Evolutionary conservation across 2,329 filamentous ascomycete genomes (phyloP), one percentile per base, ranked within the genome.

Genomic region (Diaporthe destruens): DNA sequence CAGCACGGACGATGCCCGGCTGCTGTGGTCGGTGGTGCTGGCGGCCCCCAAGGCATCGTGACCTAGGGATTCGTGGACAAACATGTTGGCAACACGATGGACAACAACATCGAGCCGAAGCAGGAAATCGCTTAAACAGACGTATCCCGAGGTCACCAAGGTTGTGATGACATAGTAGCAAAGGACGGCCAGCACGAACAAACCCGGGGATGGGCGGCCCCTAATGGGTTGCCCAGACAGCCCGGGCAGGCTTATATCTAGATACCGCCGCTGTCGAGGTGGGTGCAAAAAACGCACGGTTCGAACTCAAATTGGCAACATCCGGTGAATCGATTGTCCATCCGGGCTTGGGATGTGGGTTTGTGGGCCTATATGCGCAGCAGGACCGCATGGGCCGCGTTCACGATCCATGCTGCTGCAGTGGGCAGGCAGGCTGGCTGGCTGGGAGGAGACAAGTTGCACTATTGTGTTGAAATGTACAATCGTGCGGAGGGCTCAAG

Each of bases 241-340:
- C 20, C 14, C 20, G 44, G 61, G 44, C 44, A 65, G 3, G 44
- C 61, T 65, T 65, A 65, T 65, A 65, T 51, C 34, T 65, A 32
- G 34, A 25, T 20, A n/a, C 44, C 32, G 61, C 44, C 4, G 44
- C 18, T 32, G 23, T 12, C 11, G 34, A 56, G 44, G 44, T 16
- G 36, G 56, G 39, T 42, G 57, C 57, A 61, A 23, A 23, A 23
- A 7, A 47, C 39, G 61, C 47, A 53, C 61, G 47, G 61, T 39
- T 53, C 61, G 44, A 66, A 66, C 61, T 53, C 61, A 53, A 53
- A 63, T 18, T 66, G 61, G 61, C 44, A 66, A 66, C 61, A 66
- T 66, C 61, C 47, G 61, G 51, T 65, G 44, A 32, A 18, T 61
- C n/a, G 56, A 61, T 20, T 65, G 61, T 32, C 44, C 61, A 36